Evolutionary conservation across 345 rosid species (phyloP).

Genomic region (Eucalyptus pauciflora): DNA sequence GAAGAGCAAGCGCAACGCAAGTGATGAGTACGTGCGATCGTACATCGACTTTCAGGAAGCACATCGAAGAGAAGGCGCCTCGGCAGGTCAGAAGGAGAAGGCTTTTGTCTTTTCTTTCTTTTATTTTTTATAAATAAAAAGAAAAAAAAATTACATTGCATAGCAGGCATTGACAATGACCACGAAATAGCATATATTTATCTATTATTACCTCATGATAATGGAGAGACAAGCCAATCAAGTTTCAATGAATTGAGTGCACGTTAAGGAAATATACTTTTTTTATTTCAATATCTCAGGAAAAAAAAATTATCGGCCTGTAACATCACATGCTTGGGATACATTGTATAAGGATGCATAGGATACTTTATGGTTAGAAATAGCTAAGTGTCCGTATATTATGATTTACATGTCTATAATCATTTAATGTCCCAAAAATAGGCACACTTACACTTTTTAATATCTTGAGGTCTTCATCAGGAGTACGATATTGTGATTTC

Average conservation of each 20-base stretch:
- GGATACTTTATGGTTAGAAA: not conserved
- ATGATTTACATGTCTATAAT: not conserved
- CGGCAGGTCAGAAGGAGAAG: constrained; percentile 1
- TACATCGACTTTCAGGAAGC: constrained; percentile 65
- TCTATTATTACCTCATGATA: rapidly evolving
- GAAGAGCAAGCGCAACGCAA: constrained; percentile 60
- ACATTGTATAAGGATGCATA: not conserved
- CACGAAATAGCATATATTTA: not conserved
- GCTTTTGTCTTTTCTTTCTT: not conserved
- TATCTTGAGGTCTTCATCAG: not conserved
- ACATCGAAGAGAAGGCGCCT: constrained; percentile 30
- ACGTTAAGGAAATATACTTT: not conserved
- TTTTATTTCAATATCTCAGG: not conserved
- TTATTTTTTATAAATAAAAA: too few species aligned
- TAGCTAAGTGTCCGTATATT: not conserved
- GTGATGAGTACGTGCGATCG: constrained; percentile 58
- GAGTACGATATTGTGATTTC: not conserved
- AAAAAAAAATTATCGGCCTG: not conserved
- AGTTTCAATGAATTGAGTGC: not conserved
- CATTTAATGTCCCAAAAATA: not conserved
- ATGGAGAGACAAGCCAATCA: not conserved
- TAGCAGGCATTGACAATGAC: rapidly evolving
- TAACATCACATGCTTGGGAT: not conserved
- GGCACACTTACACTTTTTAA: not conserved
- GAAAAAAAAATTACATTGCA: not conserved